A percentile compares a stretch with the other conserved stretches of the same genome.
phyloP scores from a whole-genome alignment of 345 rosid species.

The Combretum micranthum region DNA sequence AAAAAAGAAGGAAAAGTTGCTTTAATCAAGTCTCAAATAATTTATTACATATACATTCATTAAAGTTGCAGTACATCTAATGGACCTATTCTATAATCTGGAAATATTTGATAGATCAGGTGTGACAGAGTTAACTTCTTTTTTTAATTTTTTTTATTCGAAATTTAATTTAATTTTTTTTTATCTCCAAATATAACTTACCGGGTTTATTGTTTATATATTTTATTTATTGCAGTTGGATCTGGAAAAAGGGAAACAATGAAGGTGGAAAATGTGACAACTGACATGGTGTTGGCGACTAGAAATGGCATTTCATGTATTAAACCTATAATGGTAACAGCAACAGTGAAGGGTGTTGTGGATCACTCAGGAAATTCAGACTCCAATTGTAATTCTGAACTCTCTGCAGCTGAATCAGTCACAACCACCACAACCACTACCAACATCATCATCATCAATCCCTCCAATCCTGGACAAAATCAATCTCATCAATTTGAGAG shows the following conservation, averaged over 20 bases:
- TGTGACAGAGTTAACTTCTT: too few relatives aligned
- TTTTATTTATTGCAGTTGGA: slow-evolving; percentile 1
- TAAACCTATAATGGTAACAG: background rate
- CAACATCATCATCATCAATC: background rate
- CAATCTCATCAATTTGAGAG: background rate
- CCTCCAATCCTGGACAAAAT: background rate
- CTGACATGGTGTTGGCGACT: background rate
- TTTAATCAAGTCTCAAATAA: too few relatives aligned
- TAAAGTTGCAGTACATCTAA: too few relatives aligned
- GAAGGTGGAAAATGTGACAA: slow-evolving; percentile 8
- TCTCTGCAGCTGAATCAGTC: slow-evolving; percentile 11
- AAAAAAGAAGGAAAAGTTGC: too few relatives aligned
- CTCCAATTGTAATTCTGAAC: slow-evolving; percentile 7
- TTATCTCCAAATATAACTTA: too few relatives aligned
- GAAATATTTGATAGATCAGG: too few relatives aligned
- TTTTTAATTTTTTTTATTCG: too few relatives aligned
- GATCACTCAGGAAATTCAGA: slow-evolving; percentile 7
- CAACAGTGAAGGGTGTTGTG: background rate
- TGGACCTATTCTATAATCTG: too few relatives aligned
- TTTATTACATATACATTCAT: too few relatives aligned
- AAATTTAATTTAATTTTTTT: too few relatives aligned
- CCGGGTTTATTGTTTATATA: too few relatives aligned
- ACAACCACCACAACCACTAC: background rate
- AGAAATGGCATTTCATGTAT: background rate
- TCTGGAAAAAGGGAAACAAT: background rate